Percentiles rank a stretch among this genome's conserved stretches.
Conservation (phyloP, 1,284 basidiomycete genomes). For the Ustilago loliicola region DNA sequence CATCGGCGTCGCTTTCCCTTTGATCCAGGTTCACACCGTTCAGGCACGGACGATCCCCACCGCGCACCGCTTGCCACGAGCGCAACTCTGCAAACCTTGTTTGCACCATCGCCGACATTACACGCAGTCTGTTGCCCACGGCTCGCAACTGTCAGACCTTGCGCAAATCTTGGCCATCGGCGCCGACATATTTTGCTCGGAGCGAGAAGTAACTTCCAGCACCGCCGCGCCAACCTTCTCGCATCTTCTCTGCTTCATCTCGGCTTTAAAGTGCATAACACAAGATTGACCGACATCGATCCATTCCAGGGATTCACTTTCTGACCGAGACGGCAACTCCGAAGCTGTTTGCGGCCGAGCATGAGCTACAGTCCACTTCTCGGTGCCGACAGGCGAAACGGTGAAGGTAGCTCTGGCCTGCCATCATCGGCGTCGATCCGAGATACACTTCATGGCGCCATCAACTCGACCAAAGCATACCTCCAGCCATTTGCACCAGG, state of each 20-base stretch:
- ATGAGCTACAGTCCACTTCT: constrained; percentile 45
- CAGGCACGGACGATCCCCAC: constrained; percentile 11
- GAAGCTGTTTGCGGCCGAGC: constrained; percentile 1
- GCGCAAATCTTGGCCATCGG: background rate
- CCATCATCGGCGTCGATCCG: constrained; percentile 44
- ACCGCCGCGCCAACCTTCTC: background rate
- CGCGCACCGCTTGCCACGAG: background rate
- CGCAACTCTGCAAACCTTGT: background rate
- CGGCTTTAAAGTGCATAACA: background rate
- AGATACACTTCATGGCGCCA: constrained; percentile 49
- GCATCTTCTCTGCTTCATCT: constrained; percentile 8
- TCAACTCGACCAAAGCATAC: constrained; percentile 59
- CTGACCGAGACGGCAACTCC: background rate
- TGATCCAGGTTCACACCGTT: background rate
- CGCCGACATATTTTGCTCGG: constrained; percentile 7
- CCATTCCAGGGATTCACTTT: background rate
- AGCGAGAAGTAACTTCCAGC: background rate
- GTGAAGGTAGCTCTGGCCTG: constrained; percentile 30
- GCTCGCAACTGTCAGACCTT: background rate
- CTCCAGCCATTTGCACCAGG: constrained; percentile 54
- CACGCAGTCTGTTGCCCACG: background rate
- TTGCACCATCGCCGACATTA: background rate
- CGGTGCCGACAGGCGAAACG: constrained; percentile 27
- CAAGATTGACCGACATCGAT: background rate
- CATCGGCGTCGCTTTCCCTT: background rate